phyloP scores from a whole-genome alignment of 805 yeast genomes.

The Kodamaea kaohsiungensis region DNA sequence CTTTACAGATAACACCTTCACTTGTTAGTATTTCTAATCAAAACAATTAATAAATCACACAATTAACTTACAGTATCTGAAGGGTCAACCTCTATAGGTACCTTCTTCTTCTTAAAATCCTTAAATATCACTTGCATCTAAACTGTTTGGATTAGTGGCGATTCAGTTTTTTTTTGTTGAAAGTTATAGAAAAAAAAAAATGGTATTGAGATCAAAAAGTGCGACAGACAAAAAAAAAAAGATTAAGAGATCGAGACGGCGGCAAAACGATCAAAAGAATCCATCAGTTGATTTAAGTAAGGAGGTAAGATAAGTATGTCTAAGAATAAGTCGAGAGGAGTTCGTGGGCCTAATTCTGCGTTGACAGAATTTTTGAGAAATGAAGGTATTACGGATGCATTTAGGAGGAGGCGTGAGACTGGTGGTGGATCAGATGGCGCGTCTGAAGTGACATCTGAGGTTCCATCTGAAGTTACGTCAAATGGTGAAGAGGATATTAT shows the following conservation, averaged over 20 bases:
- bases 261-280: too few relatives aligned
- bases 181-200: neutral
- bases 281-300: neutral
- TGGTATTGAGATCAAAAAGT: neutral
- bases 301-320: neutral
- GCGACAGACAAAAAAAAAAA: neutral
- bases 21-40: slow-evolving; percentile 9
- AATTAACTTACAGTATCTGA: slow-evolving; percentile 16
- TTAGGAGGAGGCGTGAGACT: slow-evolving; percentile 42
- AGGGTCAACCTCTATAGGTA: slow-evolving; percentile 74
- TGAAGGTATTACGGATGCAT: slow-evolving; percentile 86
- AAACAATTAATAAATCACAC: neutral
- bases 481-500: slow-evolving; percentile 3
- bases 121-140: slow-evolving; percentile 79
- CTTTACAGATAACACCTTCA: slow-evolving; percentile 63
- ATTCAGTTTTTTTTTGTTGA: slow-evolving; percentile 3
- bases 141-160: neutral
- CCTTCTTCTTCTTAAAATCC: slow-evolving; percentile 89
- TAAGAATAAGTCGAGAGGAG: slow-evolving; percentile 18
- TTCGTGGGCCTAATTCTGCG: slow-evolving; percentile 78
- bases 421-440: neutral
- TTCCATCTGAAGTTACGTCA: slow-evolving; percentile 22
- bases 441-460: slow-evolving; percentile 28
- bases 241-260: too few relatives aligned
- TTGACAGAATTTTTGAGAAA: slow-evolving; percentile 83